Conservation (phyloP, 306 rosid species). For the Benincasa hispida region DNA sequence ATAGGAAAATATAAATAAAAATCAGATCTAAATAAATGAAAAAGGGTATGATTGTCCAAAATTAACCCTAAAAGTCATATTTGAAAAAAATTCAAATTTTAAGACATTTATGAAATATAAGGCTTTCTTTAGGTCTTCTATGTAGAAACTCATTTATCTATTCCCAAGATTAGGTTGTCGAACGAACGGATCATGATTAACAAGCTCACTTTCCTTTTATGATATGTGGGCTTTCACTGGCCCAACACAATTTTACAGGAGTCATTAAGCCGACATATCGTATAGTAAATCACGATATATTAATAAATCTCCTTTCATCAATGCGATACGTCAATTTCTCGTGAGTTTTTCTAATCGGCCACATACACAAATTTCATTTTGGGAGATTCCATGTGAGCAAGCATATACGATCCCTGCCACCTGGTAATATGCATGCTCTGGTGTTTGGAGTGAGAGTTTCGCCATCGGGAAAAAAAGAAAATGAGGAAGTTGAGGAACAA, state of each 20-base stretch:
- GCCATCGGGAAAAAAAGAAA: conserved; percentile 1
- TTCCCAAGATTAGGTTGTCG: no score
- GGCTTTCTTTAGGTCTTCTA: no score
- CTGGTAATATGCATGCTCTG: not conserved
- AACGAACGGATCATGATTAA: not conserved
- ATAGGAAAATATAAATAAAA: no score
- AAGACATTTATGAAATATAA: no score
- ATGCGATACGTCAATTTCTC: not conserved
- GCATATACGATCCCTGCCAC: not conserved
- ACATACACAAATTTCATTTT: not conserved
- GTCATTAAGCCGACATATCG: not conserved
- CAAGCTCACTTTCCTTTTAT: not conserved
- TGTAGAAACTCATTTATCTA: no score
- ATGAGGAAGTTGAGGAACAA: conserved; percentile 29
- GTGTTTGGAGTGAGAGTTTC: not conserved
- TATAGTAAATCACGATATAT: not conserved
- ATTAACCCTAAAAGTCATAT: no score
- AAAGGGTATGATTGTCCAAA: no score
- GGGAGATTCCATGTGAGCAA: not conserved
- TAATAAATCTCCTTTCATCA: not conserved
- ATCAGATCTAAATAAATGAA: no score
- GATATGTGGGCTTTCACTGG: not conserved
- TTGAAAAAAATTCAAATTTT: no score
- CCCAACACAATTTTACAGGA: not conserved
- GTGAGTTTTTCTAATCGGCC: not conserved